Base-by-base conservation (phyloP, 148 eudicot genomes). In the Camellia granthamiana region DNA sequence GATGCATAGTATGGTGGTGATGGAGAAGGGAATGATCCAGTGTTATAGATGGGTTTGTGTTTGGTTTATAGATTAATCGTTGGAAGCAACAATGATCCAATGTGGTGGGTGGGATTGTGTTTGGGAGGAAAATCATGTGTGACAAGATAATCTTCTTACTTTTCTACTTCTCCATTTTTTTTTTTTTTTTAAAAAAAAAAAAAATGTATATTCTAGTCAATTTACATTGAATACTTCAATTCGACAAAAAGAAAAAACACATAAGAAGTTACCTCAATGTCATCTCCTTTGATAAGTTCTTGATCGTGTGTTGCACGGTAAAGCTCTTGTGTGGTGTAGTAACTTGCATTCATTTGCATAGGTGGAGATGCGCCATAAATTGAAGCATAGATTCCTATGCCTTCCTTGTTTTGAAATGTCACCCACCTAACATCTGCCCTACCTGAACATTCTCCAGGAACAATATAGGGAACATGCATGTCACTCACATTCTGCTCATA, bases 381-480 rank as follows among this genome's bases (percentile, higher is more conserved):
- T 56, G 98, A 90, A 72, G 97, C 97, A 82, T 85, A 93, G 52
- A 96, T 85, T 43, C 99, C 99, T 67, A 70, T 46, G 47, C 91
- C 93, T 81, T 89, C 85, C 71, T 86, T 82, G 63, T 92, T 89
- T 75, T 82, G 89, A 85, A 93, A 86, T 68, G 93, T 86, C 72
- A 91, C 92, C 99, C 99, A 96, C 85, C 99, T 93, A 49, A 96
- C 93, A 83, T 96, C 99, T 9, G 99, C 88, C 83, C 98, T 84
- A 43, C 99, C 99, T 62, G 95, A 89, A 84, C 91, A 92, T 86
- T 96, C 99, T 58, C 85, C 92, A 21, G 99, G 99, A 88, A 90
- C 93, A 70, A 91, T 93, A 79, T 96, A 96, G 13, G 99, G 99
- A 74, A 93, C 98, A 81, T 96, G 98, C 99, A 96, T 87, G 76